phyloP scores from a whole-genome alignment of 805 yeast species.

The Barnettozyma pratensis region DNA sequence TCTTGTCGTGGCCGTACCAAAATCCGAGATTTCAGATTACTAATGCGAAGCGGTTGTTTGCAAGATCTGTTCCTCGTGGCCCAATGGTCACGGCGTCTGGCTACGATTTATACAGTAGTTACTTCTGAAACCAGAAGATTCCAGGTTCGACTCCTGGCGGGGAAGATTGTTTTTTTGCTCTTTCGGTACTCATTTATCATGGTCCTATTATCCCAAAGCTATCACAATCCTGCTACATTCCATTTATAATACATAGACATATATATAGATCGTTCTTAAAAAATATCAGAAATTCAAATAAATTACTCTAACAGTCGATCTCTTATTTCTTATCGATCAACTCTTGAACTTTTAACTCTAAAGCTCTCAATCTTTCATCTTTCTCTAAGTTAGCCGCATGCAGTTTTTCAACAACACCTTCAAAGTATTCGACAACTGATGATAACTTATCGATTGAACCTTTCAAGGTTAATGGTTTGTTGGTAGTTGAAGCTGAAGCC shows the following conservation, averaged over 20 bases:
- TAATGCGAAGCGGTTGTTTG: not conserved
- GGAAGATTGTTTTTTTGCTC: constrained; percentile 23
- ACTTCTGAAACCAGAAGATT: constrained; percentile 34
- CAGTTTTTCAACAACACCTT: constrained; percentile 47
- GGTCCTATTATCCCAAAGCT: not conserved
- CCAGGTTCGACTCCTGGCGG: constrained; percentile 34
- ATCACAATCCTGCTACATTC: not conserved
- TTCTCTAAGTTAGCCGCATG: constrained; percentile 53
- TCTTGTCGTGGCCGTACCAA: not conserved
- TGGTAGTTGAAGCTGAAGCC: constrained; percentile 6
- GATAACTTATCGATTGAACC: constrained; percentile 68
- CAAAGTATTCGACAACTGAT: constrained; percentile 50
- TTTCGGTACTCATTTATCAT: no score
- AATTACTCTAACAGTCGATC: not conserved
- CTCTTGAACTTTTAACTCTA: constrained; percentile 59
- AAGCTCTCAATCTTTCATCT: constrained; percentile 51
- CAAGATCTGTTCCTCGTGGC: constrained; percentile 59
- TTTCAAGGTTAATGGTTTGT: constrained; percentile 57
- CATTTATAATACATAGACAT: not conserved
- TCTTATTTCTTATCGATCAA: constrained; percentile 36
- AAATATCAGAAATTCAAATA: no score
- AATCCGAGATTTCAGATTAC: not conserved
- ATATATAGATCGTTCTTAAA: not conserved
- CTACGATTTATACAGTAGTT: constrained; percentile 45
- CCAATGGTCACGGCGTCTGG: constrained; percentile 76